phyloP scores from a whole-genome alignment of 1,284 basidiomycete genomes.

The Ganoderma boninense region DNA sequence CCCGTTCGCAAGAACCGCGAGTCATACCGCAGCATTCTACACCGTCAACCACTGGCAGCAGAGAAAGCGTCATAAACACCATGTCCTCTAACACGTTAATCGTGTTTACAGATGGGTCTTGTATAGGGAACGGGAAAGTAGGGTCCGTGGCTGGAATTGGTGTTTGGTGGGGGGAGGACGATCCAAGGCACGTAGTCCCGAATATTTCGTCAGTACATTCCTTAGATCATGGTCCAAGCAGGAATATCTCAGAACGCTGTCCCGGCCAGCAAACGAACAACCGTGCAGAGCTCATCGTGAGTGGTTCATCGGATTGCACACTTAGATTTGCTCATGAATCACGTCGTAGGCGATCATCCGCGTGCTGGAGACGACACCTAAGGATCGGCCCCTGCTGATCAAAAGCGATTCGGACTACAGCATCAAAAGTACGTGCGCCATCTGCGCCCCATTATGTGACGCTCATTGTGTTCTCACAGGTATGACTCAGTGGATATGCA shows the following conservation, averaged over 20 bases:
- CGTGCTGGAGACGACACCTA: constrained; percentile 71
- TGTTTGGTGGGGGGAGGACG: constrained; percentile 77
- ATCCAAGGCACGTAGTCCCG: constrained; percentile 56
- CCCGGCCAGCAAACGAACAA: constrained; percentile 91
- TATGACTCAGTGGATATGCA: constrained; percentile 64
- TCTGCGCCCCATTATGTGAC: background rate
- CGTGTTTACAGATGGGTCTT: constrained; percentile 86
- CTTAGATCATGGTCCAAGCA: constrained; percentile 39
- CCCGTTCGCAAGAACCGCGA: background rate
- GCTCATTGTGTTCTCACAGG: constrained; percentile 48
- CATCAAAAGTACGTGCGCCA: constrained; percentile 63
- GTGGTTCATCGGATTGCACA: constrained; percentile 29
- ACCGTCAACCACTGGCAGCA: background rate
- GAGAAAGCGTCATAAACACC: background rate
- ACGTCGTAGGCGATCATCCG: constrained; percentile 73
- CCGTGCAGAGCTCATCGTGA: constrained; percentile 83
- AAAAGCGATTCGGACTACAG: constrained; percentile 82
- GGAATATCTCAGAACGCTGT: constrained; percentile 81
- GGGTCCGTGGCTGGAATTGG: constrained; percentile 75
- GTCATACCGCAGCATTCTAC: background rate
- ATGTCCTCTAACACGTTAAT: constrained; percentile 45
- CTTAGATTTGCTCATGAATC: background rate
- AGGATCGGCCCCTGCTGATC: constrained; percentile 65
- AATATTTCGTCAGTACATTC: background rate
- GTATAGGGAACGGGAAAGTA: constrained; percentile 73